Percentiles rank a stretch among this genome's conserved stretches.
These are phyloP conservation scores for Prinsepia uniflora DNA, from an alignment of 306 rosid species.

Conservation along the genomic window DNA sequence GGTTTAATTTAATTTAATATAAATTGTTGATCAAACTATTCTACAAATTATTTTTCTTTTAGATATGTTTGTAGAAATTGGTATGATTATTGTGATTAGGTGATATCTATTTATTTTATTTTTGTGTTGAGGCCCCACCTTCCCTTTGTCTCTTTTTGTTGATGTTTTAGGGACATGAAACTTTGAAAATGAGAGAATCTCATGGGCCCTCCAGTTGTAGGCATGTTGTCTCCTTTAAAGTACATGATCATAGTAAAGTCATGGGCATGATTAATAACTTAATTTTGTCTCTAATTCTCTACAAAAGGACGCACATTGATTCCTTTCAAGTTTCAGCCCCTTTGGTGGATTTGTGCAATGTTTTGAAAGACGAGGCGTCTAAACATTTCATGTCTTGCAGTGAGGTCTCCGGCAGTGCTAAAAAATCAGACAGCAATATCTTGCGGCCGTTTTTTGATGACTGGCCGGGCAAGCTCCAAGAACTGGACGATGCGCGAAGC, in stretches of 20 bases:
- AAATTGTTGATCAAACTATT: background rate
- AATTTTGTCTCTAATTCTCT: background rate
- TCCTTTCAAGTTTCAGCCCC: background rate
- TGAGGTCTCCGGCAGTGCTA: slow-evolving; percentile 42
- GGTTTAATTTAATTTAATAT: background rate
- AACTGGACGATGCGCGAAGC: slow-evolving; percentile 41
- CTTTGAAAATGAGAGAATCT: slow-evolving; percentile 13
- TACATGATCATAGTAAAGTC: background rate
- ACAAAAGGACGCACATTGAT: background rate
- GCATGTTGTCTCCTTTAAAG: background rate
- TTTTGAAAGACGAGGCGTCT: too few relatives aligned
- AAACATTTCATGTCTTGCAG: slow-evolving; percentile 25
- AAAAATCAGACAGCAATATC: slow-evolving; percentile 60
- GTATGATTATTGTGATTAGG: background rate
- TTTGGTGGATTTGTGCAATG: too few relatives aligned
- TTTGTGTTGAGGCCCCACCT: background rate
- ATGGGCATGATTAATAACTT: slow-evolving; percentile 14
- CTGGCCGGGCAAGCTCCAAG: slow-evolving; percentile 76
- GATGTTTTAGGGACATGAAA: background rate
- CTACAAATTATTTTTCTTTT: background rate
- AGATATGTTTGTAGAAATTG: background rate
- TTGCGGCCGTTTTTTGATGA: slow-evolving; percentile 91
- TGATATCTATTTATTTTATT: background rate
- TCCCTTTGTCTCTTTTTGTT: background rate
- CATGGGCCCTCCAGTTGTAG: slow-evolving; percentile 2